phyloP scores from a whole-genome alignment of 306 rosid genomes.

The Cicer judaicum region DNA sequence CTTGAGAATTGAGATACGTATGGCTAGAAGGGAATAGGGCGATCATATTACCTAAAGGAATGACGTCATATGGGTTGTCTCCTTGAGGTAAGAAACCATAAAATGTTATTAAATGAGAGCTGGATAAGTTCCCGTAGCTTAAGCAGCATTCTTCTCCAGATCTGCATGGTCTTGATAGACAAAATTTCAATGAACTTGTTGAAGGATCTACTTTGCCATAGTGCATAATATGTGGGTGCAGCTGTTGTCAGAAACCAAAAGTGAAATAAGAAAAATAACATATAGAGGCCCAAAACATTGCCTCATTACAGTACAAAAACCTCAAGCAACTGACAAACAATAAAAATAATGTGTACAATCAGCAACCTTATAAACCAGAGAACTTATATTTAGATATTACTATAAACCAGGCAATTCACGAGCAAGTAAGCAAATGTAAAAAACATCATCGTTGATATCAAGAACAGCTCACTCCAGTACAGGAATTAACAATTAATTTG shows the following conservation, averaged over 20 bases:
- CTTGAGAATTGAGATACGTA: constrained; percentile 2
- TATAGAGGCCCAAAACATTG: constrained; percentile 25
- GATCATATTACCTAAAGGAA: constrained; percentile 71
- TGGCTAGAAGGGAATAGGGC: constrained; percentile 28
- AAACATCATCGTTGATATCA: constrained; percentile 21
- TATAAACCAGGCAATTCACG: background rate
- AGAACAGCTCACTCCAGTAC: constrained; percentile 12
- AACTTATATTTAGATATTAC: constrained; percentile 2
- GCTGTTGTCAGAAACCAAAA: constrained; percentile 57
- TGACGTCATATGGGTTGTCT: constrained; percentile 74
- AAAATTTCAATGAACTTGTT: constrained; percentile 77
- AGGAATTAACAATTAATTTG: constrained; percentile 33
- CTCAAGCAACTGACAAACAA: background rate
- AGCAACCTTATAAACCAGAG: background rate
- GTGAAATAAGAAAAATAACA: constrained; percentile 29
- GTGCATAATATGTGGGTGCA: constrained; percentile 73
- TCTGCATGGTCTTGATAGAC: constrained; percentile 82
- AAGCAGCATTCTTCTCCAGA: constrained; percentile 83
- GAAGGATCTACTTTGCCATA: constrained; percentile 77
- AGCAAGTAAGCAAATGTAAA: constrained; percentile 27
- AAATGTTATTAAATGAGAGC: constrained; percentile 75
- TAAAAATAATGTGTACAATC: background rate
- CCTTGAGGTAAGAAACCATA: constrained; percentile 89
- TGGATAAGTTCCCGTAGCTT: constrained; percentile 78
- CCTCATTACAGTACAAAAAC: background rate